These are phyloP conservation scores for Tilletia indica DNA, from an alignment of 1,284 basidiomycete genomes.

Conservation along the genomic window DNA sequence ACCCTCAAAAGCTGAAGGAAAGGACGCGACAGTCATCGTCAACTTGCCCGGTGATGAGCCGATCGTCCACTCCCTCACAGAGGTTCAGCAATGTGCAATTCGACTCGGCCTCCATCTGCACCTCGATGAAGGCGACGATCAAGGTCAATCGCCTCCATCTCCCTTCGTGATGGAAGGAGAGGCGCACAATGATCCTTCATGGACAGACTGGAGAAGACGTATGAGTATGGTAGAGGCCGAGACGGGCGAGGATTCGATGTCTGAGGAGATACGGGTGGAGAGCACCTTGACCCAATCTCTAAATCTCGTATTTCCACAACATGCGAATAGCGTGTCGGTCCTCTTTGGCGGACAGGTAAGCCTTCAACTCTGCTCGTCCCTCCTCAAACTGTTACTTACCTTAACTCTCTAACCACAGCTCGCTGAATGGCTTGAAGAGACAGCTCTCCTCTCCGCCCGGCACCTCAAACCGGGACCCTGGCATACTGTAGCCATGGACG, in stretches of 20 bases:
- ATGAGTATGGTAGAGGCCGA: background rate
- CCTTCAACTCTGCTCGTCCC: background rate
- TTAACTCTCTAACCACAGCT: slow-evolving; percentile 21
- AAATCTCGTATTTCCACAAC: slow-evolving; percentile 46
- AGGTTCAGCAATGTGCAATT: background rate
- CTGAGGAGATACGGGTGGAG: slow-evolving; percentile 21
- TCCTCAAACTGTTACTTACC: background rate
- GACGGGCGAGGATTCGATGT: background rate
- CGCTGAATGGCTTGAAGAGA: slow-evolving; percentile 49
- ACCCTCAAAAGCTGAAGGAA: background rate
- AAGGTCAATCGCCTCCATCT: background rate
- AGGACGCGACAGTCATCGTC: slow-evolving; percentile 13
- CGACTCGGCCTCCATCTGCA: background rate
- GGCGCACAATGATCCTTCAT: background rate
- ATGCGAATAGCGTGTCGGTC: slow-evolving; percentile 38
- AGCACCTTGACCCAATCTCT: slow-evolving; percentile 35
- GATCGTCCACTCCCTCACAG: background rate
- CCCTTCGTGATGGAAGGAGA: no score
- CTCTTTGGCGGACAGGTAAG: slow-evolving; percentile 38
- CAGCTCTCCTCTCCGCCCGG: slow-evolving; percentile 34
- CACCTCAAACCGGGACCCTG: slow-evolving; percentile 30
- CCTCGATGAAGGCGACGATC: background rate
- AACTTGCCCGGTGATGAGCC: slow-evolving; percentile 8
- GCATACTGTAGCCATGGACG: slow-evolving; percentile 44
- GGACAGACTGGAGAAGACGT: slow-evolving; percentile 1